Evolutionary conservation across 2,329 filamentous ascomycete species (phyloP), one percentile per base, ranked within the genome.

Genomic region (Fusarium armeniacum): DNA sequence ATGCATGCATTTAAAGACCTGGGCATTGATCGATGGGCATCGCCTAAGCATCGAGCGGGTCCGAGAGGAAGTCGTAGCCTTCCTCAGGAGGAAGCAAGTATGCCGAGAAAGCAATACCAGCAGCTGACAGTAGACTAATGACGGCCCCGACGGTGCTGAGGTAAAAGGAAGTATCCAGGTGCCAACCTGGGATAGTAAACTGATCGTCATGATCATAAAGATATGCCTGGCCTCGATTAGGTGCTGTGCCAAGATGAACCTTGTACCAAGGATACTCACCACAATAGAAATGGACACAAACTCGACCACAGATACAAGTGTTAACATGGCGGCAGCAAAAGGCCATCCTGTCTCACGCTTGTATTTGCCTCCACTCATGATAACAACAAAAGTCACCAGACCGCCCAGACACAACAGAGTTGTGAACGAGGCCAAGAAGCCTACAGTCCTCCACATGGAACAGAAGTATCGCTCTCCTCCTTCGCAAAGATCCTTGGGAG

Each of bases 381-480:
- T 89, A 51, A 97, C 88, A 32, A 90, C 76, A 79, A 95, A 97
- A 20, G 90, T 88, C 30, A 97, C 90, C n/a, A 97, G 81, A 9
- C 90, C 90, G 58, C 91, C 93, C 41, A 96, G 86, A 79, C 97
- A 91, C 40, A 96, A 78, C n/a, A 97, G 89, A 38, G 93, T 88
- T 10, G 92, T 87, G 73, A 98, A 92, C 54, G 90, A 92, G 83
- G 97, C 93, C 69, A 97, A 81, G 81, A 98, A 98, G 26, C 93
- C 94, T 36, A 93, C 90, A 28, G 90, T 93, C 62, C 92, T 88
- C 95, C 95, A 99, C 86, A 97, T 91, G 74, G 90, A 91, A 84
- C 96, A 98, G 81, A 98, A 98, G 75, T 90, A 89, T 53, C 89
- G 86, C 72, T 90, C 87, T 28, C 74, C 78, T n/a, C 74, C 79